Conservation (phyloP, 805 yeast species). For the Geotrichum ghanense region DNA sequence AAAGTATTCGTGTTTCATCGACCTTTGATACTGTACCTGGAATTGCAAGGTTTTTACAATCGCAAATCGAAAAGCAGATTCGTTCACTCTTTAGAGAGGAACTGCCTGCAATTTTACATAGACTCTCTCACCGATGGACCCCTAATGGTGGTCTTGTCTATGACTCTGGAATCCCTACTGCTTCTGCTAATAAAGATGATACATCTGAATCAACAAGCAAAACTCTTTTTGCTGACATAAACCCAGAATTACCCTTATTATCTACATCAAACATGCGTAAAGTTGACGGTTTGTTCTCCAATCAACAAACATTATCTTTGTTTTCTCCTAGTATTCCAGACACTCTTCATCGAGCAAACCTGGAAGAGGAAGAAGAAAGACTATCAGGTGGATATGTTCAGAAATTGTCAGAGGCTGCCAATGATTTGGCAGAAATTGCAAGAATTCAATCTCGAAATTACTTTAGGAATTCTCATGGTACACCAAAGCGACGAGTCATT, state of each 20-base stretch:
- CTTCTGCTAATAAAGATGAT: conserved; percentile 11
- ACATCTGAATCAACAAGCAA: conserved; percentile 32
- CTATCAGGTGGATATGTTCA: conserved; percentile 21
- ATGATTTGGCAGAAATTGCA: conserved; percentile 25
- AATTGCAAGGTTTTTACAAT: conserved; percentile 70
- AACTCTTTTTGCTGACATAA: conserved; percentile 30
- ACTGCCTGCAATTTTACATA: conserved; percentile 69
- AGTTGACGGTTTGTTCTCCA: conserved; percentile 54
- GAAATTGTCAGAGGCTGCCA: conserved; percentile 2
- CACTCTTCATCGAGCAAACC: conserved; percentile 46
- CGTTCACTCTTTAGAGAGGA: conserved; percentile 74
- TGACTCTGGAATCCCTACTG: conserved; percentile 5
- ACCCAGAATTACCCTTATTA: conserved; percentile 48
- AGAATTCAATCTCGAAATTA: conserved; percentile 20
- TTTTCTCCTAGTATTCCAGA: conserved; percentile 47
- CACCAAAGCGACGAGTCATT: conserved; percentile 35
- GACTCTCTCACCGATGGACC: conserved; percentile 59
- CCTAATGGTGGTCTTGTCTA: conserved; percentile 20
- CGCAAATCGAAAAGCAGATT: conserved; percentile 71
- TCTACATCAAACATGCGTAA: conserved; percentile 58
- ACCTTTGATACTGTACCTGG: conserved; percentile 82
- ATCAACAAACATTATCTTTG: conserved; percentile 73
- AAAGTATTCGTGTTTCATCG: conserved; percentile 68
- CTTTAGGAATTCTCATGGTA: conserved; percentile 21
- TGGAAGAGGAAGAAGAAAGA: conserved; percentile 22